Percentiles rank a stretch among this genome's conserved stretches.
Evolutionary conservation across 176 grass and related monocot genomes (phyloP).

Genomic region (Secale cereale): DNA sequence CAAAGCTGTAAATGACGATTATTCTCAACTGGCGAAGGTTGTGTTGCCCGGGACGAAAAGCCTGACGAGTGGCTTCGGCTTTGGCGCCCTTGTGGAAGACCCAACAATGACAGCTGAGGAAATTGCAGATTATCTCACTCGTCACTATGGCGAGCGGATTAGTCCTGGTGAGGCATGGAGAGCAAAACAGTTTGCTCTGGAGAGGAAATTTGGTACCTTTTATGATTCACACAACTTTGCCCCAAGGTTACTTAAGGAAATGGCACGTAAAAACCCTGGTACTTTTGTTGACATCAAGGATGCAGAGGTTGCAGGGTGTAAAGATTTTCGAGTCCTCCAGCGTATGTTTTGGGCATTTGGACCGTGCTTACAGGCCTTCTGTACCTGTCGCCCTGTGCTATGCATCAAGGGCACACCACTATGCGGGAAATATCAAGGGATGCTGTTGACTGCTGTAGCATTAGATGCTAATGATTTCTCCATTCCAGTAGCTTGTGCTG

Average conservation of each 20-base stretch:
- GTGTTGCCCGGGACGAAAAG: neutral
- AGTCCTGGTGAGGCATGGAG: constrained; percentile 3
- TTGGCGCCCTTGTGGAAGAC: neutral
- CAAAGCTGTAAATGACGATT: neutral
- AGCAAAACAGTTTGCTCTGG: neutral
- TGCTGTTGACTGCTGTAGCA: constrained; percentile 3
- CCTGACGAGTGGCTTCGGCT: neutral
- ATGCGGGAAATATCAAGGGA: constrained; percentile 31
- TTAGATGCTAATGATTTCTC: constrained; percentile 25
- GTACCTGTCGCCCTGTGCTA: constrained; percentile 19
- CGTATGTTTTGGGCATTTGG: constrained; percentile 21
- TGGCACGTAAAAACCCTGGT: neutral
- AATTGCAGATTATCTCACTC: neutral
- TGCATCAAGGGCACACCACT: constrained; percentile 23
- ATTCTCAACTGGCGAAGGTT: neutral
- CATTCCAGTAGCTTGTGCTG: constrained; percentile 26
- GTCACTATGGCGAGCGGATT: neutral
- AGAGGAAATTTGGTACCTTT: neutral
- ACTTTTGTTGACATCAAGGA: constrained; percentile 17
- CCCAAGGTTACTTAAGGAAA: neutral
- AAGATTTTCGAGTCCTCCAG: constrained; percentile 7
- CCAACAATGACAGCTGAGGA: neutral
- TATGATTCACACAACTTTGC: constrained; percentile 24
- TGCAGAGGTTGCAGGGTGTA: constrained; percentile 18
- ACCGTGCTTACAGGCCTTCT: neutral